Base-by-base conservation (phyloP, 345 rosid species). In the Salix viminalis region DNA sequence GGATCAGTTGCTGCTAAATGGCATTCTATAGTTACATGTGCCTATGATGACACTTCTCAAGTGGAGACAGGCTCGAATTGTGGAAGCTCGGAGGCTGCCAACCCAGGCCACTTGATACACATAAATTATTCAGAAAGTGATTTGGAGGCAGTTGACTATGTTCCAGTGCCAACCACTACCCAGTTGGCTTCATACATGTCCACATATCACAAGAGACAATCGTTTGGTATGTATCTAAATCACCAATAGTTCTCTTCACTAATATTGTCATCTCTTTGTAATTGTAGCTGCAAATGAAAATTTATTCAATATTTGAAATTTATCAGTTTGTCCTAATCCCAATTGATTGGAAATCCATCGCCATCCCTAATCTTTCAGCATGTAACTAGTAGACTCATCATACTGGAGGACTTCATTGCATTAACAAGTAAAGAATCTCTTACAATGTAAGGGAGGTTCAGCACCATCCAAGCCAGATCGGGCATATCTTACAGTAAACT, bases 1-100 rank as follows among this genome's bases (percentile, higher is more conserved):
- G 84, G 75, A 74, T 78, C 86, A 18, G 77, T 79, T 14, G 84
- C 84, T 68, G 50, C 81, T 68, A 85, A 73, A 67, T 80, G 83
- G 83, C 83, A 80, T 71, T 72, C 83, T 72, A n/a, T 76, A 18
- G 79, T 72, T 30, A 76, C 83, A 15, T 76, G 83, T 54, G 44
- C 44, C 62, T 72, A 58, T 13, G 67, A 10, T 6, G 60, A 72
- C 23, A 19, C 72, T 12, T 72, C 76, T 28, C 80, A 64, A 64
- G 34, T 23, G 54, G 62, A 44, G 34, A 26, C 21, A 64, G 42
- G 12, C 48, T 7, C 18, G 30, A 76, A 64, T 19, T 12, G 73
- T 32, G 58, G 68, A 58, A 32, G 34, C 44, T 54, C 24, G 18
- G 74, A 71, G 60, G 69, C 44, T 19, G 21, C 66, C 64, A 46